Evolutionary conservation across 306 rosid genomes (phyloP).

Genomic region (Pueraria montana): DNA sequence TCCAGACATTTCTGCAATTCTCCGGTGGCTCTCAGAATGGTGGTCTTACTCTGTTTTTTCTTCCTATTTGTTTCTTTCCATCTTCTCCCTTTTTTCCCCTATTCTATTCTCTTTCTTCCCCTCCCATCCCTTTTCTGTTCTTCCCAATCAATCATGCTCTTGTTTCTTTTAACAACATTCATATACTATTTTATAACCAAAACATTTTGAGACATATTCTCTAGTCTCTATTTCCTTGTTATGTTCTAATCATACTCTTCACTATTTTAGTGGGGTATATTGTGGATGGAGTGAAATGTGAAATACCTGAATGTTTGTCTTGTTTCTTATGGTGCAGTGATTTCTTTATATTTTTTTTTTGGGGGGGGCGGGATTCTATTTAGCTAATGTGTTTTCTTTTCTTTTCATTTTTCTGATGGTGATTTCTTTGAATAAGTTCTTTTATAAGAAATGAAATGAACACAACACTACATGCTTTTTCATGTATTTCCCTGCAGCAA

Average conservation of each 20-base stretch:
- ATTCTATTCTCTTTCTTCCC: neutral
- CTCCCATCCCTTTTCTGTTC: neutral
- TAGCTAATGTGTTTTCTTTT: conserved; percentile 24
- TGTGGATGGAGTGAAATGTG: conserved; percentile 1
- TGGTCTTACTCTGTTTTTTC: neutral
- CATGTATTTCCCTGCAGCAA: conserved; percentile 65
- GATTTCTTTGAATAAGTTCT: conserved; percentile 4
- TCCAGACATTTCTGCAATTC: neutral
- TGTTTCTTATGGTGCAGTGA: neutral
- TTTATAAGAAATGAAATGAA: conserved; percentile 20
- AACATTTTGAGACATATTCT: no score
- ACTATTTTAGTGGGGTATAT: neutral
- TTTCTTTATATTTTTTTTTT: neutral
- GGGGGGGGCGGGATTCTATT: conserved; percentile 11
- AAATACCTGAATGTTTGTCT: neutral
- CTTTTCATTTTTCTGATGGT: neutral
- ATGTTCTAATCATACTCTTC: no score
- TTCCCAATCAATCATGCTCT: neutral
- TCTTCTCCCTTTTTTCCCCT: neutral
- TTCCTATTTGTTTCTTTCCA: neutral
- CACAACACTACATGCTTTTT: conserved; percentile 32
- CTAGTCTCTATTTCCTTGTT: no score
- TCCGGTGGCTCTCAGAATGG: neutral
- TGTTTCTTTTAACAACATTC: neutral
- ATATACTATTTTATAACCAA: neutral